Conservation (phyloP, 768 basidiomycete genomes). For the Phylloporus sp. region DNA sequence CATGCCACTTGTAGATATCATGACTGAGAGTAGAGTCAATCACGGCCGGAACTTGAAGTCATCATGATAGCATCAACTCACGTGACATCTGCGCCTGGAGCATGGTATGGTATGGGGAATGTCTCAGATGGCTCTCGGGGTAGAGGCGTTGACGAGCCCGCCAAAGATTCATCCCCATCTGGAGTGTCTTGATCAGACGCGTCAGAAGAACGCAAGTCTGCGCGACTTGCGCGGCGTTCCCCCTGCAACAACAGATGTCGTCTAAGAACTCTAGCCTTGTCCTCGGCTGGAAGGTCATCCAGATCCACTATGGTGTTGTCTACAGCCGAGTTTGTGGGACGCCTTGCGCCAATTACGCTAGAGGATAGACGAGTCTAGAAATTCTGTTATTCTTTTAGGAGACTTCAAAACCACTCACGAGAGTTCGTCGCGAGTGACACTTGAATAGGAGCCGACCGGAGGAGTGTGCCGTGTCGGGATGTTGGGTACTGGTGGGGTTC, state of each 20-base stretch:
- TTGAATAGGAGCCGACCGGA: constrained; percentile 17
- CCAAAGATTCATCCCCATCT: constrained; percentile 17
- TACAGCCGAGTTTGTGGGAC: constrained; percentile 30
- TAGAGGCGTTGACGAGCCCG: constrained; percentile 25
- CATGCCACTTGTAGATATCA: constrained; percentile 94
- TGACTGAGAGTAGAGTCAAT: constrained; percentile 47
- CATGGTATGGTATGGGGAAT: constrained; percentile 87
- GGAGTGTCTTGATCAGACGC: constrained; percentile 25
- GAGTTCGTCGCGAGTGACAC: constrained; percentile 8
- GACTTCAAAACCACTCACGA: not conserved
- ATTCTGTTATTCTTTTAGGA: constrained; percentile 10
- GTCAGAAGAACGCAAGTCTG: constrained; percentile 20
- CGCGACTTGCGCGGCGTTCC: constrained; percentile 40
- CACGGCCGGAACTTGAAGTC: constrained; percentile 11
- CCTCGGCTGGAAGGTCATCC: constrained; percentile 70
- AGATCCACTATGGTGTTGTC: constrained; percentile 36
- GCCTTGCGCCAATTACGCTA: constrained; percentile 39
- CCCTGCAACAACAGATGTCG: constrained; percentile 77
- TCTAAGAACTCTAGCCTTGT: constrained; percentile 77
- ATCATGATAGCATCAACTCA: constrained; percentile 41
- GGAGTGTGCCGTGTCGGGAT: constrained; percentile 60
- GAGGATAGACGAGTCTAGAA: constrained; percentile 25
- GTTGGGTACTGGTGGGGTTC: constrained; percentile 48
- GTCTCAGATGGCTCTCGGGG: constrained; percentile 53
- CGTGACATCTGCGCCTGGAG: constrained; percentile 90